Base-by-base conservation (phyloP, 108 stramenopile species). In the Discostella pseudostelligera region DNA sequence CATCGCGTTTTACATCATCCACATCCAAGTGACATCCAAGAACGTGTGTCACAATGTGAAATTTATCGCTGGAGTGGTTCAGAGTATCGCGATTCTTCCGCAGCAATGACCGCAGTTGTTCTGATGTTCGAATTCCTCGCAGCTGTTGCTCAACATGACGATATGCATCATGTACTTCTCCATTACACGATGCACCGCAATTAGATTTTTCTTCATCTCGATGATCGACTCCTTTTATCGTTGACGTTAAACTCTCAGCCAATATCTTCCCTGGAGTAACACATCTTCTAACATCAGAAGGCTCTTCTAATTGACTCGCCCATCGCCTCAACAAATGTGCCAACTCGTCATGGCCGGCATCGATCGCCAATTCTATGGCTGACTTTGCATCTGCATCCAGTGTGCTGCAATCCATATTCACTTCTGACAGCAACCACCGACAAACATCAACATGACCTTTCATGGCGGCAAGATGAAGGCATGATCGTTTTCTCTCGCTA, bases 361-460 rank as follows among this genome's bases (percentile, higher is more conserved):
- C 63, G 4, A 36, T 14, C 21, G 72, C 76, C 44, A 71, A 60
- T 37, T 83, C 80, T 20, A 78, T 56, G 5, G 87, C 63, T 35
- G 62, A 81, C 32, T 68, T 83, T 8, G 55, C 67, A 28, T 67
- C 43, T 16, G 58, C 3, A 77, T 85, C 87, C 35, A 49, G 26
- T 2, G 32, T 2, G 13, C 65, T 17, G 0, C 50, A 29, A 62
- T 72, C 67, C 7, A 71, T 20, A 43, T 69, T 67, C 19, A 74
- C 68, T 51, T 90, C 89, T 22, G 82, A 72, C 10, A 87, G 56
- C 8, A 90, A 58, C 85, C 85, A 90, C 11, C 67, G 57, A 56
- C 85, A 86, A 53, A 67, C 71, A 19, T 65, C 42, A 22, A 56
- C 16, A 44, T 87, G 86, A 6, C 84, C 84, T 22, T 56, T 46